A percentile compares a stretch with the other conserved stretches of the same genome.
Conservation (phyloP, 768 basidiomycete genomes). For the Hebeloma cylindrosporum region DNA sequence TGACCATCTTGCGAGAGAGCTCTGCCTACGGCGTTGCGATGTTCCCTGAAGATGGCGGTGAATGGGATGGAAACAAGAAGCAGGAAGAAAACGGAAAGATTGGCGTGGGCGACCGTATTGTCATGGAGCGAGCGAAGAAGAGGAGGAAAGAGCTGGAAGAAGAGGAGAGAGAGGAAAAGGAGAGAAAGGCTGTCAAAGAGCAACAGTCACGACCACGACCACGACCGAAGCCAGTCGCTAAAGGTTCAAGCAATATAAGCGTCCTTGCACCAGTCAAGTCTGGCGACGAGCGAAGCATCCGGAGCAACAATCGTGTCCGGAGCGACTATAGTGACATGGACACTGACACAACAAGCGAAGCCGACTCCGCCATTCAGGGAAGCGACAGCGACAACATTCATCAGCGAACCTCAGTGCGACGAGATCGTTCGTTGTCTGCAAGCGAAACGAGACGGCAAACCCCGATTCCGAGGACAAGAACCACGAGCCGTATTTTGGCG, state of each 20-base stretch:
- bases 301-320: background rate
- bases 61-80: conserved; percentile 30
- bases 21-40: conserved; percentile 81
- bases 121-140: conserved; percentile 55
- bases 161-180: conserved; percentile 25
- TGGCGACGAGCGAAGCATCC: conserved; percentile 1
- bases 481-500: conserved; percentile 6
- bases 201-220: conserved; percentile 20
- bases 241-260: conserved; percentile 20
- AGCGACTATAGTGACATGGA: background rate
- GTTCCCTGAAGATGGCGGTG: conserved; percentile 68
- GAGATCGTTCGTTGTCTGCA: conserved; percentile 19
- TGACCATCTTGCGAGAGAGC: conserved; percentile 69
- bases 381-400: conserved; percentile 11
- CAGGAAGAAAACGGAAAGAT: conserved; percentile 29
- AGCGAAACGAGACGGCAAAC: conserved; percentile 15
- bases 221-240: conserved; percentile 24
- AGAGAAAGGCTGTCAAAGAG: conserved; percentile 2
- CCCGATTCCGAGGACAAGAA: background rate
- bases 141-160: conserved; percentile 50
- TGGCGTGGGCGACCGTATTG: conserved; percentile 49
- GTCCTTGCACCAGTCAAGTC: conserved; percentile 8
- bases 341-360: conserved; percentile 6
- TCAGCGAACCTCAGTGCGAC: conserved; percentile 8
- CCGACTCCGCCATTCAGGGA: conserved; percentile 14